Evolutionary conservation across 768 basidiomycete genomes (phyloP), one percentile per base, ranked within the genome.

Genomic region (Trametopsis cervina): DNA sequence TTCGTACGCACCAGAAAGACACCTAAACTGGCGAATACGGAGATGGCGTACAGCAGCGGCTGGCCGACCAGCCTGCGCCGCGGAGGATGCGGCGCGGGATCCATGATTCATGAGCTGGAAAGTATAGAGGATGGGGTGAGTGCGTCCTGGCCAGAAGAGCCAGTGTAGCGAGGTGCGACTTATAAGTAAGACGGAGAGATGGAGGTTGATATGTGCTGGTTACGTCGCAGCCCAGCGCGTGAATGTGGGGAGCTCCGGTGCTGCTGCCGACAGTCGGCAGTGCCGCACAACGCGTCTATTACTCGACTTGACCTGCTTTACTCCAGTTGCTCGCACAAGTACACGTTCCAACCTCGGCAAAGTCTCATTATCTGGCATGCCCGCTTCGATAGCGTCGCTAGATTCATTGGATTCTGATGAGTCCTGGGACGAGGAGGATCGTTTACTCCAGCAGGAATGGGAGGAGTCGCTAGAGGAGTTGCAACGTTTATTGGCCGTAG

Each of bases 371-470:
- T 40, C 55, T 47, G 38, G 52, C 46, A 87, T 87, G 85, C 77
- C 85, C 47, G 66, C 56, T 36, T 88, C 84, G 24, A 68, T 75
- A 52, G 62, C 65, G 54, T 88, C 83, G 26, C 59, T 84, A 49
- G 85, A 87, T 66, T 76, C 77, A 47, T 75, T 66, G 3, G 68
- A 70, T 17, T 74, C 75, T 11, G 65, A 66, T 33, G 58, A 53
- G 47, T 80, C 77, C 26, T 79, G 77, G 61, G 80, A 81, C 62
- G 85, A 87, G 49, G 88, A 91, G 58, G 80, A 78, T 56, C 78
- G 73, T 35, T 70, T 85, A 40, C 86, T 88, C 2, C 87, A 93
- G 65, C 76, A 85, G 62, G 93, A 96, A 69, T 95, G 93, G 93
- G 85, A 92, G 58, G 93, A 96, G 65, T 89, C 85, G 59, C 60